Conservation (phyloP, 139 green algal species). For the Chlorella sp. region DNA sequence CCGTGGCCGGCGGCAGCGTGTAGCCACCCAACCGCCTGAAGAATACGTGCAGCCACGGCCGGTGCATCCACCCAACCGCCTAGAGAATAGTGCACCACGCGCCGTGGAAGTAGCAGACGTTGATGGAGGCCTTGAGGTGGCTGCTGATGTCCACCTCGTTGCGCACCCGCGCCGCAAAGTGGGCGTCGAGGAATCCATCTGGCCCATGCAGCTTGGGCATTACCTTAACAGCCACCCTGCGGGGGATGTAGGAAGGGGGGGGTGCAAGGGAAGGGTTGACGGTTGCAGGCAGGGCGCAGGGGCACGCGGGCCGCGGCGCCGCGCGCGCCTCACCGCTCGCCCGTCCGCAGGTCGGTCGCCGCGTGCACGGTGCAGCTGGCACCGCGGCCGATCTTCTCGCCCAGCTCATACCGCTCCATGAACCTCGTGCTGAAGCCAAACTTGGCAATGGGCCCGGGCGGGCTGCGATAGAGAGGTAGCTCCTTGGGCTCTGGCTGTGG, state of each 20-base stretch:
- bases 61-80: no score
- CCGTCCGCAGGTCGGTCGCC: slow-evolving; percentile 16
- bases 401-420: slow-evolving; percentile 32
- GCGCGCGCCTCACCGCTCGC: slow-evolving; percentile 14
- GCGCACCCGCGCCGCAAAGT: slow-evolving; percentile 64
- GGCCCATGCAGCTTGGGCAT: slow-evolving; percentile 60
- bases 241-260: background rate
- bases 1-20: no score
- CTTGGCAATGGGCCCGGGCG: background rate
- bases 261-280: background rate
- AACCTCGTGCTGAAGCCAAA: slow-evolving; percentile 24
- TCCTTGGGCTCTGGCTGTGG: no score
- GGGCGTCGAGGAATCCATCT: slow-evolving; percentile 47
- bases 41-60: no score
- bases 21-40: no score
- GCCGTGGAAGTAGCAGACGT: slow-evolving; percentile 62
- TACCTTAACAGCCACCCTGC: slow-evolving; percentile 60
- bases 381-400: slow-evolving; percentile 35
- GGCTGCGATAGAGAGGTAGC: no score
- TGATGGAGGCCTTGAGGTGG: slow-evolving; percentile 63
- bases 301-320: background rate
- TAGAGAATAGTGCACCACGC: no score
- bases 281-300: background rate
- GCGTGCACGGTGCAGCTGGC: slow-evolving; percentile 34
- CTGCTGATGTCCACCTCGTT: slow-evolving; percentile 76